Evolutionary conservation across 73 alveolate species (phyloP), one percentile per base, ranked within the genome.

Genomic region (Symbiodinium natans): DNA sequence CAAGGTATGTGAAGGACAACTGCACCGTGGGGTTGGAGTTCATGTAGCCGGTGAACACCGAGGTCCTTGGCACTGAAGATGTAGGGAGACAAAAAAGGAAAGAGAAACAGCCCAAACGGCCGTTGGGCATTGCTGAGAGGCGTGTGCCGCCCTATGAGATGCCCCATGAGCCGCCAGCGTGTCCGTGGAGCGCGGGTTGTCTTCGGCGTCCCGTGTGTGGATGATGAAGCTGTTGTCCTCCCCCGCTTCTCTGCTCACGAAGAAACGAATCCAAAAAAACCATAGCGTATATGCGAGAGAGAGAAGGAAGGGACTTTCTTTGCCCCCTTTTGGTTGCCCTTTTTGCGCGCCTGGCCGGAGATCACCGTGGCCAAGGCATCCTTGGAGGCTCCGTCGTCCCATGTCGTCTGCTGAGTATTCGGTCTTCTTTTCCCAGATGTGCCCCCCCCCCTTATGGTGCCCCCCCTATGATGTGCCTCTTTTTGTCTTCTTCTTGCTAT

Each of bases 121-220:
- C 59, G 38, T 19, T 19, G 42, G 5, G 43, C 42, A n/a, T 7
- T 15, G 48, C 41, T 19, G 93, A 41, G 46, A n/a, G 31, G 15
- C 48, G 77, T 19, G 82, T 21, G 34, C 39, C 82, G 6, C 36
- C 36, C 2, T 43, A 23, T 52, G 71, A 52, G 71, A 13, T 10
- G 2, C 71, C n/a, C n/a, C 29, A 29, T 73, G 84, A 73, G 84
- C 13, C 41, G 42, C 52, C 5, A 17, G 52, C 96, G 96, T 90
- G 34, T 27, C 77, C 15, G 96, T 68, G 96, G 96, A 68, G 7
- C 96, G 87, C 33, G 96, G 96, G 39, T 90, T 90, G 63, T 90
- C 96, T 71, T 90, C 96, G 13, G 96, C 71, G 29, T 90, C 96
- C 52, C 96, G 40, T 17, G 96, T 90, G 75, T 90, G 96, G 39